Percentiles rank a stretch among this genome's conserved stretches.
These are phyloP conservation scores for Trematosphaeria pertusa DNA, from an alignment of 2,329 filamentous ascomycete genomes.

Conservation along the genomic window DNA sequence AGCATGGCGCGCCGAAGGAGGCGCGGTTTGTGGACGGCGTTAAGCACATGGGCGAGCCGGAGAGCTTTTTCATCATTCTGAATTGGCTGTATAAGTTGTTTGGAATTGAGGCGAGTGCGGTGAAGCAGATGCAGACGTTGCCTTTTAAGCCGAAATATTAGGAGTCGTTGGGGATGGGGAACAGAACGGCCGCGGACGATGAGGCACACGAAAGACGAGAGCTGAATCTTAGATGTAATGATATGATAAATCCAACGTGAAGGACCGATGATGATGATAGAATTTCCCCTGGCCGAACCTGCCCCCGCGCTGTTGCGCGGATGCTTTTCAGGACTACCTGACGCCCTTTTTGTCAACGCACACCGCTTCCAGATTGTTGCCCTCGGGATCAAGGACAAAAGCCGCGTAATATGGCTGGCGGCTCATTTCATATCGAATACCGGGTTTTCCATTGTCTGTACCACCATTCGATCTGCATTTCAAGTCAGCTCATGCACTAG, in stretches of 20 bases:
- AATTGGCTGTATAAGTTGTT: conserved; percentile 59
- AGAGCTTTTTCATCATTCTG: conserved; percentile 57
- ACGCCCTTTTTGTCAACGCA: conserved; percentile 14
- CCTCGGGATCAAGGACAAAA: conserved; percentile 18
- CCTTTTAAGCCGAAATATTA: conserved; percentile 56
- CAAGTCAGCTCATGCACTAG: conserved; percentile 2
- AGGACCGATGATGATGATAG: too few relatives aligned
- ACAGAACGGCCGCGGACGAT: too few relatives aligned
- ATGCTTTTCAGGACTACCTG: too few relatives aligned
- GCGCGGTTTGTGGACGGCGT: conserved; percentile 52
- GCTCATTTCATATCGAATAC: conserved; percentile 22
- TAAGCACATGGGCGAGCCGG: conserved; percentile 62
- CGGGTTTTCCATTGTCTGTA: conserved; percentile 20
- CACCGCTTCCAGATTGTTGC: conserved; percentile 24
- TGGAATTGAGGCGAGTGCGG: conserved; percentile 51
- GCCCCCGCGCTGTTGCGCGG: too few relatives aligned
- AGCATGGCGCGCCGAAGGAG: conserved; percentile 62
- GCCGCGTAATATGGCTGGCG: conserved; percentile 25
- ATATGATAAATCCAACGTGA: too few relatives aligned
- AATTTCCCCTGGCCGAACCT: too few relatives aligned
- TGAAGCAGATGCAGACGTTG: conserved; percentile 55
- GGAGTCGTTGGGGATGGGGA: background rate
- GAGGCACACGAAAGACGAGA: background rate
- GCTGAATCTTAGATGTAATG: too few relatives aligned
- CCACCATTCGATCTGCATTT: conserved; percentile 14